Evolutionary conservation across 1,284 basidiomycete species (phyloP).

Genomic region (Papiliotrema nemorosa): DNA sequence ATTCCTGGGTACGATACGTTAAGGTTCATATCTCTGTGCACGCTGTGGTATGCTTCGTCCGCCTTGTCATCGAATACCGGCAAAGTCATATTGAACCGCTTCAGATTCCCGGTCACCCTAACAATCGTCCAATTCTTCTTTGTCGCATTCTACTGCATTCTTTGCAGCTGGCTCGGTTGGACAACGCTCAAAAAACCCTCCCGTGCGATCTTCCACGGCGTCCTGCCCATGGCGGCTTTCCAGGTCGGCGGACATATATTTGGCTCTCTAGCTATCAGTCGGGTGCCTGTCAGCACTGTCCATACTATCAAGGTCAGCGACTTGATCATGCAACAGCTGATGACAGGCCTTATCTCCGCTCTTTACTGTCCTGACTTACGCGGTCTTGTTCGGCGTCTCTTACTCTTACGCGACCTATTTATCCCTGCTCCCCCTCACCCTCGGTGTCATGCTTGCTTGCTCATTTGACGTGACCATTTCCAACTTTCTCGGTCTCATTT

Average conservation of each 20-base stretch:
- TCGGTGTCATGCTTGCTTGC: constrained; percentile 97
- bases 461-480: constrained; percentile 86
- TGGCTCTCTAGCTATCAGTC: constrained; percentile 90
- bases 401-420: constrained; percentile 90
- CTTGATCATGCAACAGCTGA: constrained; percentile 3
- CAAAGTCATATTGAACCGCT: constrained; percentile 50
- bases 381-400: constrained; percentile 83
- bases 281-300: constrained; percentile 94
- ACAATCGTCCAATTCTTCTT: constrained; percentile 98
- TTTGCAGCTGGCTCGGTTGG: constrained; percentile 66
- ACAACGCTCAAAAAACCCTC: constrained; percentile 65
- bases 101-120: constrained; percentile 55
- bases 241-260: constrained; percentile 94
- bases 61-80: constrained; percentile 50
- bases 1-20: constrained; percentile 36
- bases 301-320: constrained; percentile 91
- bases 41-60: constrained; percentile 50
- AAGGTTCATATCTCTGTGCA: constrained; percentile 46
- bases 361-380: constrained; percentile 94
- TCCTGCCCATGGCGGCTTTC: constrained; percentile 89
- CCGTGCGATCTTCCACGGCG: constrained; percentile 67
- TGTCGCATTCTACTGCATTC: constrained; percentile 77
- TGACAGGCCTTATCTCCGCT: constrained; percentile 86
- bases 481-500: constrained; percentile 76
- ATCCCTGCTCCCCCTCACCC: constrained; percentile 87